A percentile compares a stretch with the other conserved stretches of the same genome.
Conservation (phyloP, 306 rosid genomes). For the Sindora glabra region DNA sequence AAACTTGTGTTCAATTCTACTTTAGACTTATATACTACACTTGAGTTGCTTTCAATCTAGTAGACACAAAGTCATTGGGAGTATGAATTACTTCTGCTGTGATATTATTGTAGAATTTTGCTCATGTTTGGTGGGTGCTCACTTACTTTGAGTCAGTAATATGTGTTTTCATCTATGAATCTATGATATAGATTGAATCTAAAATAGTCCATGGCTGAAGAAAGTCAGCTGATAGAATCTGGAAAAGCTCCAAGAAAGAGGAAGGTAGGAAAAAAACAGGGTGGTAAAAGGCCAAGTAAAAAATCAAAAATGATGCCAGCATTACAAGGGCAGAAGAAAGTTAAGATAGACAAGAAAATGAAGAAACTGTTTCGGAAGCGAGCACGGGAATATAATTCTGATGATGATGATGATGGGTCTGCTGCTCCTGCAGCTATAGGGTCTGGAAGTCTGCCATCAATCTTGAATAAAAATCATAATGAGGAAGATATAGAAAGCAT, state of each 20-base stretch:
- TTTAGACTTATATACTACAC: no score
- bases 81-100: no score
- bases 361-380: constrained; percentile 73
- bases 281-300: constrained; percentile 36
- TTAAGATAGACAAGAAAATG: constrained; percentile 58
- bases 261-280: constrained; percentile 37
- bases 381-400: constrained; percentile 78
- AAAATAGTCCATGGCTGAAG: constrained; percentile 50
- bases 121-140: no score
- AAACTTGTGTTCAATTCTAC: no score
- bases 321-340: constrained; percentile 41
- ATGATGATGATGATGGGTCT: constrained; percentile 32
- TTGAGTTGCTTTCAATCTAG: no score
- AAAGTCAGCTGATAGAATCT: constrained; percentile 23
- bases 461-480: not conserved
- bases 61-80: no score
- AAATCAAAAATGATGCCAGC: constrained; percentile 31
- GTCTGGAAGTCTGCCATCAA: not conserved
- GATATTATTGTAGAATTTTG: no score
- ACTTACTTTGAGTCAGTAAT: no score
- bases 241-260: constrained; percentile 40
- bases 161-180: no score
- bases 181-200: constrained; percentile 6
- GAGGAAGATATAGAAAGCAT: constrained; percentile 22
- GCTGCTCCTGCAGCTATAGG: constrained; percentile 9